Evolutionary conservation across 176 grass and related monocot genomes (phyloP).

Genomic region (Alopecurus myosuroides): DNA sequence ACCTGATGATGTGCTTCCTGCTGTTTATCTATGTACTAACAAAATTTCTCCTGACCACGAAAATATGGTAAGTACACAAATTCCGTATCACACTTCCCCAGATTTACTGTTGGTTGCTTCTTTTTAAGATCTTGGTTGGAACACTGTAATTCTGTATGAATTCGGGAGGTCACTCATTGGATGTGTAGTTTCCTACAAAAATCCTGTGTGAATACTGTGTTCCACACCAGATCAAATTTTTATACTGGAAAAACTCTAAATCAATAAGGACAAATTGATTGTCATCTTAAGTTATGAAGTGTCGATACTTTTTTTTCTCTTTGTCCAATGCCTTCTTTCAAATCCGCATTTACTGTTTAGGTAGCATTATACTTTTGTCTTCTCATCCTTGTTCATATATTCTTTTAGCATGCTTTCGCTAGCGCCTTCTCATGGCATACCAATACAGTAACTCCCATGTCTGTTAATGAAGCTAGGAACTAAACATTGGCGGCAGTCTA

Average conservation of each 20-base stretch:
- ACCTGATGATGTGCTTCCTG: constrained; percentile 88
- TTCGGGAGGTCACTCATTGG: neutral
- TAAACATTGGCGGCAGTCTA: constrained; percentile 90
- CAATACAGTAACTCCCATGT: constrained; percentile 29
- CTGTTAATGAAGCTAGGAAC: constrained; percentile 80
- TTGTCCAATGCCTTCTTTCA: neutral
- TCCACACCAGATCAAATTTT: neutral
- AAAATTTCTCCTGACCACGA: constrained; percentile 91
- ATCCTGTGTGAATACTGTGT: neutral
- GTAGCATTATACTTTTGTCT: neutral
- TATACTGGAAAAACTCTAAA: neutral
- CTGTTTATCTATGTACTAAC: constrained; percentile 92
- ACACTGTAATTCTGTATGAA: neutral
- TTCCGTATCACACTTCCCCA: neutral
- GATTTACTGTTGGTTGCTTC: constrained; percentile 10
- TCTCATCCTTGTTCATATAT: neutral
- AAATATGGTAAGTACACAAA: constrained; percentile 66
- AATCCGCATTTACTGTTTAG: neutral
- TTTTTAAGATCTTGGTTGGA: neutral
- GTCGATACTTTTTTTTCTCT: neutral
- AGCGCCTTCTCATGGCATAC: neutral
- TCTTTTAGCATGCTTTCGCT: constrained; percentile 8
- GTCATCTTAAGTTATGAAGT: neutral
- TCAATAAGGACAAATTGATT: constrained; percentile 14
- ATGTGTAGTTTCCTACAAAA: constrained; percentile 15